phyloP scores from a whole-genome alignment of 2,329 filamentous ascomycete species.

The Penicillium brevicompactum region DNA sequence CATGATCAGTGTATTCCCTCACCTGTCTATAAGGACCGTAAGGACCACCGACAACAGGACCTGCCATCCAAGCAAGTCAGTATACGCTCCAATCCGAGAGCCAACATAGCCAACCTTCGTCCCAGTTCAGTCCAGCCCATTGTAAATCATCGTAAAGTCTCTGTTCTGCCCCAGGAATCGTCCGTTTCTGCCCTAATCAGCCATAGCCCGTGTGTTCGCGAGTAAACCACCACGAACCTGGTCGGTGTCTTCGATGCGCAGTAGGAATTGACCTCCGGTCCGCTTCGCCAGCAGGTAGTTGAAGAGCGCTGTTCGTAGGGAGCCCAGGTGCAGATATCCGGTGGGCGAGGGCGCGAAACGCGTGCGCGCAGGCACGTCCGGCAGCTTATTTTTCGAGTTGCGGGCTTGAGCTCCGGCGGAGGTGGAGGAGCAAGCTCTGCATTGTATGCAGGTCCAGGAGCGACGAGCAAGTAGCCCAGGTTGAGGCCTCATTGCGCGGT shows the following conservation, averaged over 20 bases:
- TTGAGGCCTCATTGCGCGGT: constrained; percentile 31
- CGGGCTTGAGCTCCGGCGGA: constrained; percentile 26
- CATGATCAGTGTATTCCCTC: constrained; percentile 21
- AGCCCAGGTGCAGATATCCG: constrained; percentile 89
- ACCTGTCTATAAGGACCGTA: constrained; percentile 87
- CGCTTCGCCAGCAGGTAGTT: constrained; percentile 89
- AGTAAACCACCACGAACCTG: constrained; percentile 59
- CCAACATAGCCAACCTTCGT: constrained; percentile 66
- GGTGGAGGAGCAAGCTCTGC: constrained; percentile 36
- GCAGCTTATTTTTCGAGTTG: constrained; percentile 41
- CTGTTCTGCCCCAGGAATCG: constrained; percentile 76
- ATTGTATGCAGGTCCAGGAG: constrained; percentile 41
- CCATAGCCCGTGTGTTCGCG: constrained; percentile 1
- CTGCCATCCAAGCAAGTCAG: constrained; percentile 41
- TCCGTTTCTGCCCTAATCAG: constrained; percentile 66
- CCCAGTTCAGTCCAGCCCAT: constrained; percentile 91
- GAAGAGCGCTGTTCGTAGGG: constrained; percentile 88
- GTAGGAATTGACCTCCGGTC: constrained; percentile 84
- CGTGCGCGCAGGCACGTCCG: constrained; percentile 67
- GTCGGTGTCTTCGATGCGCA: constrained; percentile 95
- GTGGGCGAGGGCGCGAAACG: constrained; percentile 96
- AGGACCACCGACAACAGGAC: constrained; percentile 77
- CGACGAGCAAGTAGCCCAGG: constrained; percentile 29
- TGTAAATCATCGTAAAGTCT: constrained; percentile 75
- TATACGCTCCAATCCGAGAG: neutral